Percentiles rank a stretch among this genome's conserved stretches.
phyloP scores from a whole-genome alignment of 2,329 filamentous ascomycete species.

The Sporothrix variecibatus region DNA sequence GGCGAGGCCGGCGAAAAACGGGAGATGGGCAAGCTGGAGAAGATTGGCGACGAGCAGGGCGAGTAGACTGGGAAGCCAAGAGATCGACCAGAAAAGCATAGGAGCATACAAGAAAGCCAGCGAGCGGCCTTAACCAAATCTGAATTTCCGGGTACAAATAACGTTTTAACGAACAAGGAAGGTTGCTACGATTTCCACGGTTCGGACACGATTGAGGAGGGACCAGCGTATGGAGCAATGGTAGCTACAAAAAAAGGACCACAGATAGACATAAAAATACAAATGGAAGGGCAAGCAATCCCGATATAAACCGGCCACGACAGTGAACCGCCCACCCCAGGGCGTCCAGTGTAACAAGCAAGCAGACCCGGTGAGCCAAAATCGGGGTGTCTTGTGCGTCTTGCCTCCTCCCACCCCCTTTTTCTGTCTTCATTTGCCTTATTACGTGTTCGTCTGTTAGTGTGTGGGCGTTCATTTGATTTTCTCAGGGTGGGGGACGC shows the following conservation, averaged over 20 bases:
- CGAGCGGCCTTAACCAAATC: background rate
- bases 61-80: conserved; percentile 48
- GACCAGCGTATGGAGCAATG: background rate
- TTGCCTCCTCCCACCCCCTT: no score
- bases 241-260: background rate
- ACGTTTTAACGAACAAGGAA: background rate
- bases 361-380: background rate
- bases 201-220: background rate
- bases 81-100: background rate
- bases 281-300: background rate
- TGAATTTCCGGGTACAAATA: background rate
- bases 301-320: background rate
- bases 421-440: conserved; percentile 3
- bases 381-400: no score
- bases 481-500: background rate
- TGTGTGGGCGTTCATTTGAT: conserved; percentile 18
- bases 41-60: conserved; percentile 76
- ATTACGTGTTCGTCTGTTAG: conserved; percentile 14
- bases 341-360: background rate
- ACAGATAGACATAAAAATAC: background rate
- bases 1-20: conserved; percentile 91
- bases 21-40: conserved; percentile 92
- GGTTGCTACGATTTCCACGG: background rate
- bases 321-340: background rate
- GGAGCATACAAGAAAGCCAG: background rate